These are phyloP conservation scores for Amanita rubescens DNA, from an alignment of 768 basidiomycete genomes.

Conservation along the genomic window DNA sequence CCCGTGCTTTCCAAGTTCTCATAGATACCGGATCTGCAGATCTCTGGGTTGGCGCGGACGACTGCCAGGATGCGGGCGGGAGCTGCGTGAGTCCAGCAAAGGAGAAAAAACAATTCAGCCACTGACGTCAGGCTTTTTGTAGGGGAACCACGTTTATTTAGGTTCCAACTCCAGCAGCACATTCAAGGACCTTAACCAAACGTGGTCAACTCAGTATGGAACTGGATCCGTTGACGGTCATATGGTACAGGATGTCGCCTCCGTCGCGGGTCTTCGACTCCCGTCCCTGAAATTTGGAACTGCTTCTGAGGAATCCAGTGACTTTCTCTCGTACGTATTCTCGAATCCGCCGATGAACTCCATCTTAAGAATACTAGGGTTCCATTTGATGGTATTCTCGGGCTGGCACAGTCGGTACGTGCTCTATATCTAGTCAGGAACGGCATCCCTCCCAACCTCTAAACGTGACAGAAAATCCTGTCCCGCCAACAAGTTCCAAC, in stretches of 20 bases:
- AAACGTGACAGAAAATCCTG: slow-evolving; percentile 32
- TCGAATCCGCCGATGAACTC: neutral
- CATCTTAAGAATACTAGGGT: slow-evolving; percentile 19
- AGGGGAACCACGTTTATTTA: slow-evolving; percentile 41
- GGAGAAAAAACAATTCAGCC: neutral
- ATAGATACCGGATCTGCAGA: slow-evolving; percentile 62
- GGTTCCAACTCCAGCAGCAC: slow-evolving; percentile 49
- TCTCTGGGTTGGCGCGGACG: slow-evolving; percentile 47
- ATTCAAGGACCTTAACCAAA: slow-evolving; percentile 39
- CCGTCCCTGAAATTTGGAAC: slow-evolving; percentile 53
- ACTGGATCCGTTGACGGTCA: slow-evolving; percentile 53
- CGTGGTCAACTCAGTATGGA: slow-evolving; percentile 45
- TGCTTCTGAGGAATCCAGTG: slow-evolving; percentile 42
- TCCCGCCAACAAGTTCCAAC: slow-evolving; percentile 61
- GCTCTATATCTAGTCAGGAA: too few relatives aligned
- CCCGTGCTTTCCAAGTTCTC: slow-evolving; percentile 37
- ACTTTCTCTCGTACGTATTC: slow-evolving; percentile 37
- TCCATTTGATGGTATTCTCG: slow-evolving; percentile 54
- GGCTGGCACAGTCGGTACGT: slow-evolving; percentile 26
- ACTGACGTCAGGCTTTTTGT: neutral
- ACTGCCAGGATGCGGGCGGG: slow-evolving; percentile 29
- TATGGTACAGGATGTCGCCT: slow-evolving; percentile 49
- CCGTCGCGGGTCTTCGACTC: slow-evolving; percentile 50
- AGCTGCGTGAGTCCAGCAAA: slow-evolving; percentile 19
- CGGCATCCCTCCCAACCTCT: neutral